Evolutionary conservation across 129 eudicot species (phyloP).

Genomic region (Calendula officinalis): DNA sequence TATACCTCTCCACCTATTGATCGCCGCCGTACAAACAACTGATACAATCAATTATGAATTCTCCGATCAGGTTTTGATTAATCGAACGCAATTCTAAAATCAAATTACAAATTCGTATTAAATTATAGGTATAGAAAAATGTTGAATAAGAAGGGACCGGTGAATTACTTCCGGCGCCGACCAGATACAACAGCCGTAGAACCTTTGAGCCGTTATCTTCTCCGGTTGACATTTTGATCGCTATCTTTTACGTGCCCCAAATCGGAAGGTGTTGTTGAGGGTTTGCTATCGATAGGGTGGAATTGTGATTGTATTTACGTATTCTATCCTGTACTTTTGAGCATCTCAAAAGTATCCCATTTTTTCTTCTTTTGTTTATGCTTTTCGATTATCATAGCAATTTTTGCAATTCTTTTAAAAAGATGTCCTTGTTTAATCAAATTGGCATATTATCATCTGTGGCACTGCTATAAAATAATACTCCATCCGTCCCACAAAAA

Average conservation of each 20-base stretch:
- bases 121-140: background rate
- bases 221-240: constrained; percentile 40
- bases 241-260: background rate
- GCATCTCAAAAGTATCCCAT: background rate
- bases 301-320: constrained; percentile 9
- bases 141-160: background rate
- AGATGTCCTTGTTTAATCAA: background rate
- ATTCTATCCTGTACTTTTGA: background rate
- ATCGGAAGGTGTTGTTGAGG: background rate
- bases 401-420: constrained; percentile 1
- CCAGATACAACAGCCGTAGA: constrained; percentile 52
- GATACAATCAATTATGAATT: constrained; percentile 13
- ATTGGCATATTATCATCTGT: too few species aligned
- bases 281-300: constrained; percentile 3
- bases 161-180: constrained; percentile 77
- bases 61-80: background rate
- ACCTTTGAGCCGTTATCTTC: constrained; percentile 62
- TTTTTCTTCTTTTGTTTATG: background rate
- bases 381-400: too few species aligned
- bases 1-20: constrained; percentile 62
- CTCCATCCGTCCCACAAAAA: too few species aligned
- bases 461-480: too few species aligned
- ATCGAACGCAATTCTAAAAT: constrained; percentile 4
- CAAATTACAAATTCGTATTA: background rate
- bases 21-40: constrained; percentile 63